Evolutionary conservation across 345 rosid species (phyloP).

Genomic region (Moricandia moricandioides): DNA sequence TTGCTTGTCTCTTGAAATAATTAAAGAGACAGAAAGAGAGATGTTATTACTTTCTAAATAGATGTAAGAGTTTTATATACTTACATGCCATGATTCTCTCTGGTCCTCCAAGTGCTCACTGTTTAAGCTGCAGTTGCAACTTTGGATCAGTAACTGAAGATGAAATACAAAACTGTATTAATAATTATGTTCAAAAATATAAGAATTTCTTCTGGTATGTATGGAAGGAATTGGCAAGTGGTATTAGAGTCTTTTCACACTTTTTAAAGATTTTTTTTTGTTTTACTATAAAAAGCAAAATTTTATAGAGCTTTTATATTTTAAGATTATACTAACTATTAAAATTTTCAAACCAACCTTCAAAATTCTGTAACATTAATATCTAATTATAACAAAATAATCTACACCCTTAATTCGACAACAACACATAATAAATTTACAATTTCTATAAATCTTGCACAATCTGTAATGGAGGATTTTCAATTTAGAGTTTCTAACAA

Average conservation of each 20-base stretch:
- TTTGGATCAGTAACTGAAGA: background rate
- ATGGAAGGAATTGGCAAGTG: background rate
- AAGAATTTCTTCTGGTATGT: background rate
- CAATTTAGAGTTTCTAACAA: no score
- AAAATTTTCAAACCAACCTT: background rate
- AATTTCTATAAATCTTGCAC: no score
- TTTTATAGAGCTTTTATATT: background rate
- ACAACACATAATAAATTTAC: background rate
- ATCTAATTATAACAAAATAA: background rate
- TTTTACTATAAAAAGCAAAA: background rate
- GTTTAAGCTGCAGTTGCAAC: background rate
- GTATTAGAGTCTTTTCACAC: no score
- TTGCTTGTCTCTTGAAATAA: constrained; percentile 8
- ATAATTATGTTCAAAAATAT: background rate
- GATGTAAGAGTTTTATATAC: background rate
- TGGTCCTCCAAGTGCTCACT: background rate
- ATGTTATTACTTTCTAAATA: background rate
- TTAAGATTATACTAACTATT: background rate
- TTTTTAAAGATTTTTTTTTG: no score
- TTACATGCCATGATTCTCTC: background rate
- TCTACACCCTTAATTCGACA: background rate
- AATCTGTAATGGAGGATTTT: no score
- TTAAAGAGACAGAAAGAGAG: background rate
- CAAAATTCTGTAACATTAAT: background rate
- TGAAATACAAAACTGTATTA: background rate